Base-by-base conservation (phyloP, 208 protist species). In the Trypanosoma rangeli region DNA sequence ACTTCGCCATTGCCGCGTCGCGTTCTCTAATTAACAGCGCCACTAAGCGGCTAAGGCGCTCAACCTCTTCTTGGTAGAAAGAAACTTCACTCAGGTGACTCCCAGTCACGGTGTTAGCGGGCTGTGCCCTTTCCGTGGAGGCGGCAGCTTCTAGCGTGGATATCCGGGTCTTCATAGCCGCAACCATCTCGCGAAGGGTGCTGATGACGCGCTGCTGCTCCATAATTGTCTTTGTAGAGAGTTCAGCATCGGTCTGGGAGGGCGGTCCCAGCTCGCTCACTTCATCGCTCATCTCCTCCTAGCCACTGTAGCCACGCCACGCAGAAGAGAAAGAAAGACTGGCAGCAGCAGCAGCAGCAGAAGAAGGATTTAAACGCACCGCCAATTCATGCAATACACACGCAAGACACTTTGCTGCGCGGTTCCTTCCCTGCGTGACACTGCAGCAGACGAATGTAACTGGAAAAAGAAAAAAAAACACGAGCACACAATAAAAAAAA, bases 191-290 rank as follows among this genome's bases (percentile, higher is more conserved):
- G 55, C 86, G 76, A 50, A 93, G 73, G 44, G 83, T 75, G 15
- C 76, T 54, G 46, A 94, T 91, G 37, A 88, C 80, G 26, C 68
- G 69, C 73, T 94, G 89, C 65, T 94, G 87, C 48, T 95, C 89
- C 10, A 74, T 37, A 29, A 92, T 85, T 0, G 85, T 85, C 46
- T 85, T 82, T n/a, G 91, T 50, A 9, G 78, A 74, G 37, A 94
- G 70, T 1, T 75, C 49, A 0, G 73, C 61, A 0, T 57, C 79
- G 1, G 49, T 58, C 33, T 52, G 44, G 70, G 71, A 55, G 54
- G n/a, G 0, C 50, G 42, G 68, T 18, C 61, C 46, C 49, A 44
- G 44, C 42, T 68, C 56, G 24, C 64, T 33, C 65, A 78, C n/a
- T 26, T 26, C 58, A 26, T 48, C 13, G 24, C 24, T 33, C 58